A percentile compares a stretch with the other conserved stretches of the same genome.
Conservation (phyloP, 2,329 filamentous ascomycete species). For the Trichocomaceae sp. region DNA sequence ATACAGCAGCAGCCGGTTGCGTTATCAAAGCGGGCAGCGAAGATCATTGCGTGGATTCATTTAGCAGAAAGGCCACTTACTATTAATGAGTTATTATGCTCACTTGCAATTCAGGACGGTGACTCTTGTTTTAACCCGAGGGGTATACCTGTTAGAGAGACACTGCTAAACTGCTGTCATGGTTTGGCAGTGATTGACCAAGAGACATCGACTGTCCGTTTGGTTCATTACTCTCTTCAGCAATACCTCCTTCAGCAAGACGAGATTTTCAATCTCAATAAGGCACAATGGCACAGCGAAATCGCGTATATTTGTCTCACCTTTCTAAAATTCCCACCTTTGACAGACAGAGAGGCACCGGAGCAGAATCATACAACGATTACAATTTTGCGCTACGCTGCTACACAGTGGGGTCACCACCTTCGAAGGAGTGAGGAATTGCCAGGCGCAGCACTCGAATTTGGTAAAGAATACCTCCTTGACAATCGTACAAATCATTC, state of each 20-base stretch:
- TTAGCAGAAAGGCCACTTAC: conserved; percentile 3
- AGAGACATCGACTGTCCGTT: conserved; percentile 4
- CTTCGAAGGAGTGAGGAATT: background rate
- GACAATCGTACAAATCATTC: background rate
- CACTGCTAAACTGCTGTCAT: conserved; percentile 4
- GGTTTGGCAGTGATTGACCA: background rate
- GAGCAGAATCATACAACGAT: background rate
- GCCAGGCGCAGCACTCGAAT: background rate
- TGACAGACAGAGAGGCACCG: background rate
- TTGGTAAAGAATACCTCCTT: conserved; percentile 1
- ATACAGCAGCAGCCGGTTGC: conserved; percentile 5
- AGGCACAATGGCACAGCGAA: conserved; percentile 3
- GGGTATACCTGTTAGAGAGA: conserved; percentile 3
- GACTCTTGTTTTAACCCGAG: conserved; percentile 4
- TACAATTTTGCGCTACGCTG: background rate
- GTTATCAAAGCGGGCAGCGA: background rate
- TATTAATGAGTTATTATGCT: conserved; percentile 3
- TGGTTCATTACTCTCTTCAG: conserved; percentile 5
- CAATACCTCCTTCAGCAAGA: background rate
- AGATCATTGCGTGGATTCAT: conserved; percentile 6
- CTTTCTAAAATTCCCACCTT: conserved; percentile 2
- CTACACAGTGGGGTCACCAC: background rate
- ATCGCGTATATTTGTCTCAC: background rate
- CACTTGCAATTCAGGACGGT: background rate
- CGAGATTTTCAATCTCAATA: conserved; percentile 4